A percentile compares a stretch with the other conserved stretches of the same genome.
Evolutionary conservation across 371 early-diverging fungal genomes (phyloP).

Genomic region (Haplosporangium sp.): DNA sequence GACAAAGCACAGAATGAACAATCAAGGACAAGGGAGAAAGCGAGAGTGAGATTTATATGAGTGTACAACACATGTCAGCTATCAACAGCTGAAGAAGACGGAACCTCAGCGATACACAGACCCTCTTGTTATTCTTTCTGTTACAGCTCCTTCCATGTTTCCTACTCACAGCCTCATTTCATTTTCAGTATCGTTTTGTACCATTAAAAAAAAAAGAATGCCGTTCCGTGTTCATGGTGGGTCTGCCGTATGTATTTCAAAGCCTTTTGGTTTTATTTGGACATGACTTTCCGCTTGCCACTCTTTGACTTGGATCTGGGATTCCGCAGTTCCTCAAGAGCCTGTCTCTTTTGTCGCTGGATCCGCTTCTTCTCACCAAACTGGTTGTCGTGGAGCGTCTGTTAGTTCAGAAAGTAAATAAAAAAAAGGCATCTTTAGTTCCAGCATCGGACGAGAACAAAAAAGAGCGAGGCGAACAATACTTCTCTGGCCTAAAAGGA

Average conservation of each 20-base stretch:
- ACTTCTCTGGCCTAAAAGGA: too few relatives aligned
- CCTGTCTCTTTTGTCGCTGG: constrained; percentile 66
- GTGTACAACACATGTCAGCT: too few relatives aligned
- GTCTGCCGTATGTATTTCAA: too few relatives aligned
- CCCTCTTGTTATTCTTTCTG: too few relatives aligned
- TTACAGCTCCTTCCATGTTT: too few relatives aligned
- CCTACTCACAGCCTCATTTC: not conserved
- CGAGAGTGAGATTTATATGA: too few relatives aligned
- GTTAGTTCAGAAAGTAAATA: too few relatives aligned
- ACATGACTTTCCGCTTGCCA: constrained; percentile 21
- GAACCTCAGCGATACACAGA: too few relatives aligned
- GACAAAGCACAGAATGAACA: constrained; percentile 4
- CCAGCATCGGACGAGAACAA: too few relatives aligned
- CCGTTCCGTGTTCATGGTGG: not conserved
- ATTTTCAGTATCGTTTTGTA: constrained; percentile 20
- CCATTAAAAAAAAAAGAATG: constrained; percentile 25
- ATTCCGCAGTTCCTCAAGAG: constrained; percentile 32
- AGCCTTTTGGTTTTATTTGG: constrained; percentile 12
- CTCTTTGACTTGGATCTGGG: constrained; percentile 19
- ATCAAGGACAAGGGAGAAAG: not conserved
- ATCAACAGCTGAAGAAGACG: too few relatives aligned
- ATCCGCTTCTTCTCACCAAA: constrained; percentile 79
- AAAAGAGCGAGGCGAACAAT: too few relatives aligned
- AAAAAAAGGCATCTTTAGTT: too few relatives aligned
- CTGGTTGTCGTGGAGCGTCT: constrained; percentile 76